Conservation (phyloP, 345 rosid species). For the Euclidium syriacum region DNA sequence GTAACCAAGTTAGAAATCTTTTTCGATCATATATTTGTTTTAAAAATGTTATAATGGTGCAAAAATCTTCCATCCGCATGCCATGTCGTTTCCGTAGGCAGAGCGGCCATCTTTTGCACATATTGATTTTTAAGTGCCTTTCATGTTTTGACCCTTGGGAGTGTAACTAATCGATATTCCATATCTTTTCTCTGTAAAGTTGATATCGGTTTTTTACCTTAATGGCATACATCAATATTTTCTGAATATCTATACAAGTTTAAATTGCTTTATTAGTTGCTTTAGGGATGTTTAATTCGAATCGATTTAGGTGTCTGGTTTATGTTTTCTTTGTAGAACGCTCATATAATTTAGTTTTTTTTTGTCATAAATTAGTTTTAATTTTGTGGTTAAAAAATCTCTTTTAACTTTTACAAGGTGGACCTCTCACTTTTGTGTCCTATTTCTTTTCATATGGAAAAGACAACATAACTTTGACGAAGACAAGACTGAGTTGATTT, state of each 20-base stretch:
- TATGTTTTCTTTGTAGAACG: no score
- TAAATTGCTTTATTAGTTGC: not conserved
- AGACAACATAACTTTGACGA: no score
- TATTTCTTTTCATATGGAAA: no score
- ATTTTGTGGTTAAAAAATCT: no score
- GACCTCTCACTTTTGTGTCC: no score
- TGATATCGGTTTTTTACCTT: conserved; percentile 22
- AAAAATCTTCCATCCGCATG: conserved; percentile 36
- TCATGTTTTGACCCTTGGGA: conserved; percentile 15
- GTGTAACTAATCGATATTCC: conserved; percentile 16
- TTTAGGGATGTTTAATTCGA: no score
- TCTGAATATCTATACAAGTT: not conserved
- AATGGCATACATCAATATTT: conserved; percentile 14
- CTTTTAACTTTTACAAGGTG: no score
- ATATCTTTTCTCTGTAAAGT: conserved; percentile 3
- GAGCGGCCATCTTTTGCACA: conserved; percentile 35
- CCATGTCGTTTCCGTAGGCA: conserved; percentile 26
- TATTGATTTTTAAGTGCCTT: conserved; percentile 13
- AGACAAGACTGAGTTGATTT: not conserved
- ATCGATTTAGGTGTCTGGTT: no score
- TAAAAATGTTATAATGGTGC: conserved; percentile 10
- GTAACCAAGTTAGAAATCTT: no score
- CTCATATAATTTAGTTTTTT: no score
- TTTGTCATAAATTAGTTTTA: no score
- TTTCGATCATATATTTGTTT: no score